Evolutionary conservation across 1,284 basidiomycete genomes (phyloP).

Genomic region (Puccinia sorghi): DNA sequence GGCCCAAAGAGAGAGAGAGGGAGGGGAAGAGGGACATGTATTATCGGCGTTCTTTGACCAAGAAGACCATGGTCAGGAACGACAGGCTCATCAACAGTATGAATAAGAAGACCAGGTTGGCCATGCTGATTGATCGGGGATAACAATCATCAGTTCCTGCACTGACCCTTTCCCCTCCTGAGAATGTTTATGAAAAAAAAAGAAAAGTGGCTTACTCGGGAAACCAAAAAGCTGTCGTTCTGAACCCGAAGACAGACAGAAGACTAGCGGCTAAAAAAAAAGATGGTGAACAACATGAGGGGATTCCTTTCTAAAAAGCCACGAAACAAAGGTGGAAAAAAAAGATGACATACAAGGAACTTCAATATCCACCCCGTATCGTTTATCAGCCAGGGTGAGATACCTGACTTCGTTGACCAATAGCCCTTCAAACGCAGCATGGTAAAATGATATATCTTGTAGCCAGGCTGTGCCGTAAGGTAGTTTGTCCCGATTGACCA

Average conservation of each 20-base stretch:
- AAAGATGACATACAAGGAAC: constrained; percentile 59
- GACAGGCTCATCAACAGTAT: constrained; percentile 10
- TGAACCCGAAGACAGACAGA: constrained; percentile 29
- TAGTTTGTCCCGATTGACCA: constrained; percentile 89
- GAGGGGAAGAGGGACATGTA: neutral
- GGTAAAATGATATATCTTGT: constrained; percentile 91
- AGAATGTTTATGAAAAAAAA: neutral
- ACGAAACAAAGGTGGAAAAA: neutral
- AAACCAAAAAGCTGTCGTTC: constrained; percentile 34
- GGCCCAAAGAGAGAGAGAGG: too few species aligned
- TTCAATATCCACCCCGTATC: constrained; percentile 88
- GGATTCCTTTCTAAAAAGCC: neutral
- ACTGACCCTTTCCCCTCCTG: too few species aligned
- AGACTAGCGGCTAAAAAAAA: constrained; percentile 68
- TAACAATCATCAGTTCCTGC: neutral
- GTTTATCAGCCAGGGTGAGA: constrained; percentile 83
- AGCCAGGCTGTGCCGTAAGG: constrained; percentile 75
- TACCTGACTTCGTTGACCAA: constrained; percentile 93
- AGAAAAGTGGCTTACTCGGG: constrained; percentile 23
- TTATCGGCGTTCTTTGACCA: constrained; percentile 43
- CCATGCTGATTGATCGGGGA: constrained; percentile 1
- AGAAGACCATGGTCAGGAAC: constrained; percentile 11
- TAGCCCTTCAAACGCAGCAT: constrained; percentile 95
- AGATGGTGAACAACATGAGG: constrained; percentile 80
- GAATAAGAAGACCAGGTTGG: constrained; percentile 18